Conservation (phyloP, 2,329 filamentous ascomycete species). For the Beauveria australis region DNA sequence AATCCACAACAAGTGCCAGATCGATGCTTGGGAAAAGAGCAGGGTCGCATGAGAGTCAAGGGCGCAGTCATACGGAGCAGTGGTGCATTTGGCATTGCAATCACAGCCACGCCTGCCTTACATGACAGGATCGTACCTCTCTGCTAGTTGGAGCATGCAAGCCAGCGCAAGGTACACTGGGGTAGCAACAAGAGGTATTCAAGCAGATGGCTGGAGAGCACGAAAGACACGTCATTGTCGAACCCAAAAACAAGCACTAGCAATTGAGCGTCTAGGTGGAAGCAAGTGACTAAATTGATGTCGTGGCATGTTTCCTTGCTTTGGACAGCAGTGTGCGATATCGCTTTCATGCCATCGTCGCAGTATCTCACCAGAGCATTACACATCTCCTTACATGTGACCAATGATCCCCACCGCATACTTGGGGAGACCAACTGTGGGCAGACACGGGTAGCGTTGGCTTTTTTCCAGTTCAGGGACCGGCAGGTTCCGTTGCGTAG, state of each 20-base stretch:
- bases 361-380: neutral
- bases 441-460: neutral
- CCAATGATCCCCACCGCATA: neutral
- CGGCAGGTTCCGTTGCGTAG: neutral
- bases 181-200: neutral
- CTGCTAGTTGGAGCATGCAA: neutral
- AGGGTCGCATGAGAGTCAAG: neutral
- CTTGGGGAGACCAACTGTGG: neutral
- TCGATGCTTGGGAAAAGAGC: neutral
- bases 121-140: slow-evolving; percentile 3
- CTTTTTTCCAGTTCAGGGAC: neutral
- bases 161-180: neutral
- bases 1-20: slow-evolving; percentile 1
- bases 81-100: neutral
- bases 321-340: neutral
- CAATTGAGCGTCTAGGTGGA: neutral
- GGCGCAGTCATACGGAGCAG: neutral
- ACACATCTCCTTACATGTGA: neutral
- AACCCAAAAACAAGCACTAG: neutral
- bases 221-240: neutral
- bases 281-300: neutral
- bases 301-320: neutral
- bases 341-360: neutral
- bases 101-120: neutral
- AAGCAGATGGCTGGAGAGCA: neutral